phyloP scores from a whole-genome alignment of 139 green algal genomes.

The Chlorella vulgaris region DNA sequence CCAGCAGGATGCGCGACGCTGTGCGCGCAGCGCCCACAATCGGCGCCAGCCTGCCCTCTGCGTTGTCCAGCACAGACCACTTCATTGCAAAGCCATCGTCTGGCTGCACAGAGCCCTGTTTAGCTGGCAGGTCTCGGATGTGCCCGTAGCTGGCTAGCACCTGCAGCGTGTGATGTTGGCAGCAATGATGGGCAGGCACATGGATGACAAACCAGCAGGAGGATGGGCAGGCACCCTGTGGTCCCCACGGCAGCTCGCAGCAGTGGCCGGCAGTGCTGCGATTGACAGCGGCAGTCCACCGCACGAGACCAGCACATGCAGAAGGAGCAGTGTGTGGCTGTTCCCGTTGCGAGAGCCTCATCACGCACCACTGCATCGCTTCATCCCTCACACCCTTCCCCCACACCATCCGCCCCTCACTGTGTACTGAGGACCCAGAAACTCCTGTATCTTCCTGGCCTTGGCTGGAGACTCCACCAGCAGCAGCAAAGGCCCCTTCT shows the following conservation, averaged over 20 bases:
- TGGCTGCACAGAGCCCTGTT: constrained; percentile 66
- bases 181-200: neutral
- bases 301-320: too few species aligned
- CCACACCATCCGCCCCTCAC: too few species aligned
- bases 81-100: constrained; percentile 57
- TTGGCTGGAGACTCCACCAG: constrained; percentile 97
- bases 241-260: too few species aligned
- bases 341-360: too few species aligned
- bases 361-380: too few species aligned
- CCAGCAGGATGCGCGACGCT: constrained; percentile 74
- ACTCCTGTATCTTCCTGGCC: constrained; percentile 91
- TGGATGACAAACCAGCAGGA: neutral
- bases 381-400: too few species aligned
- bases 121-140: constrained; percentile 82
- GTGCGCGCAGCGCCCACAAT: constrained; percentile 41
- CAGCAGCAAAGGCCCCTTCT: constrained; percentile 50
- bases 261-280: too few species aligned
- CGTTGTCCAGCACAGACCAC: constrained; percentile 50
- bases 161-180: constrained; percentile 32
- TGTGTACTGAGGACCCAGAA: constrained; percentile 66
- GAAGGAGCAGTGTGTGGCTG: too few species aligned
- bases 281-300: too few species aligned
- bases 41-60: constrained; percentile 33
- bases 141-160: constrained; percentile 93
- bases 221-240: neutral